These are phyloP conservation scores for Trypanosoma theileri DNA, from an alignment of 208 protist species.

Conservation along the genomic window DNA sequence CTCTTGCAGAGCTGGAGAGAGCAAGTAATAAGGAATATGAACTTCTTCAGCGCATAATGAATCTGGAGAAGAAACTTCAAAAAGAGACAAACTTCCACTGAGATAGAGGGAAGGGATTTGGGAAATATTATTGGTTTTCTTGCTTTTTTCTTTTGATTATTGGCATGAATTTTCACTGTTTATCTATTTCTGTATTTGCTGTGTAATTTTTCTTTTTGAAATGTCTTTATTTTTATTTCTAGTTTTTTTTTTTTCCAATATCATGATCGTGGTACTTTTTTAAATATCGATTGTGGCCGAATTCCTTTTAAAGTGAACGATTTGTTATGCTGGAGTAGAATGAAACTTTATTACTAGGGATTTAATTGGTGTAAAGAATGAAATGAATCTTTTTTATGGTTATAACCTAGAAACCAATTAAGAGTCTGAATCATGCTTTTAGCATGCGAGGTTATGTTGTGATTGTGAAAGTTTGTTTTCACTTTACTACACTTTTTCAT, in stretches of 20 bases:
- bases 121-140: neutral
- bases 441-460: neutral
- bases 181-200: neutral
- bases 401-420: neutral
- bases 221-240: slow-evolving; percentile 7
- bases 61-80: slow-evolving; percentile 16
- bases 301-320: no score
- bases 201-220: neutral
- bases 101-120: slow-evolving; percentile 10
- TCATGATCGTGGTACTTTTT: slow-evolving; percentile 27
- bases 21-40: slow-evolving; percentile 21
- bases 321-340: no score
- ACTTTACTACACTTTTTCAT: slow-evolving; percentile 1
- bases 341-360: no score
- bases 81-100: slow-evolving; percentile 12
- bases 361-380: no score
- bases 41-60: slow-evolving; percentile 25
- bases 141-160: neutral
- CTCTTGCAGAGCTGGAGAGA: slow-evolving; percentile 25
- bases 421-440: slow-evolving; percentile 16
- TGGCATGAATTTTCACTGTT: neutral
- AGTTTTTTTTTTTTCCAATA: slow-evolving; percentile 29
- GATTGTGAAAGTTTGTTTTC: neutral
- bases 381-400: neutral
- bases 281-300: neutral